A percentile compares a stretch with the other conserved stretches of the same genome.
Conservation (phyloP, 2,329 filamentous ascomycete genomes). For the Colletotrichum incanum region DNA sequence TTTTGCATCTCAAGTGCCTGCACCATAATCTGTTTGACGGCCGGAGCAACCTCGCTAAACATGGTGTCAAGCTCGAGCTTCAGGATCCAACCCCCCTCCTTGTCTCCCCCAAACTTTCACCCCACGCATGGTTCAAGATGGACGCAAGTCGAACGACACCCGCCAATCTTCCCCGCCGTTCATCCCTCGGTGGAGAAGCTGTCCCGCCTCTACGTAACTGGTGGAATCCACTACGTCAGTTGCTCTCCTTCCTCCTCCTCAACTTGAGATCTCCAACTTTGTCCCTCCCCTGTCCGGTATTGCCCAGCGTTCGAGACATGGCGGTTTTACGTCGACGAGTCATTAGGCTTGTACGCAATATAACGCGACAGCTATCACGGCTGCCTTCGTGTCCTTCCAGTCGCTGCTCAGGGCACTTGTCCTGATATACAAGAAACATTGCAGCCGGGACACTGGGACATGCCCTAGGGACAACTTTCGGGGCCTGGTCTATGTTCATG, state of each 20-base stretch:
- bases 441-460: neutral
- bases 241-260: conserved; percentile 9
- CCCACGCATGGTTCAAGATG: conserved; percentile 21
- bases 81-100: neutral
- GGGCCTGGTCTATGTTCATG: neutral
- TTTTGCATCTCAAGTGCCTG: neutral
- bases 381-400: neutral
- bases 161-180: conserved; percentile 35
- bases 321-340: conserved; percentile 32
- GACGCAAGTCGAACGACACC: conserved; percentile 8
- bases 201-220: conserved; percentile 35
- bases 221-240: conserved; percentile 36
- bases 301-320: conserved; percentile 29
- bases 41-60: neutral
- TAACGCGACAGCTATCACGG: neutral
- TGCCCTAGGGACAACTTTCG: neutral
- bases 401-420: neutral
- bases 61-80: neutral
- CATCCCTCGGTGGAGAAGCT: conserved; percentile 19
- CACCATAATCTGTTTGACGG: neutral
- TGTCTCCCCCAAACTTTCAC: conserved; percentile 1
- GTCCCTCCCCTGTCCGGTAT: conserved; percentile 21
- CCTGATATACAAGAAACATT: conserved; percentile 3
- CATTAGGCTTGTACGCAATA: conserved; percentile 16
- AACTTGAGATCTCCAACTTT: conserved; percentile 9